Percentiles rank a stretch among this genome's conserved stretches.
phyloP scores from a whole-genome alignment of 257 asterid genomes.

The Capsicum chinense region DNA sequence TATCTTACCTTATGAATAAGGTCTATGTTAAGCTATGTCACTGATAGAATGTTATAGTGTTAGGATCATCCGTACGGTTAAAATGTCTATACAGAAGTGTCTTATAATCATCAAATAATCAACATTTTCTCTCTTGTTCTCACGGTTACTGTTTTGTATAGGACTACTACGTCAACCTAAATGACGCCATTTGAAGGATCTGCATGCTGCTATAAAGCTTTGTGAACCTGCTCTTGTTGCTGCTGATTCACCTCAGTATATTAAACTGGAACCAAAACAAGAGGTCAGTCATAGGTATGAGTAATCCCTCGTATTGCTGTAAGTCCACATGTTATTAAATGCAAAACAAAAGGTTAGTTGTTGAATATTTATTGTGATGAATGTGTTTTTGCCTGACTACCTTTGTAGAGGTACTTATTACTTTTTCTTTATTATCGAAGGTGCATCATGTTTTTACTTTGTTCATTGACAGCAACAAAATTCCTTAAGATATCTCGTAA shows the following conservation, averaged over 20 bases:
- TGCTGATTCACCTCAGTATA: slow-evolving; percentile 71
- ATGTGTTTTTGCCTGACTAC: neutral
- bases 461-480: neutral
- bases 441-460: neutral
- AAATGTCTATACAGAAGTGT: neutral
- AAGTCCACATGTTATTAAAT: neutral
- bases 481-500: neutral
- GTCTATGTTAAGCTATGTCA: neutral
- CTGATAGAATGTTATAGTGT: slow-evolving; percentile 10
- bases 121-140: slow-evolving; percentile 15
- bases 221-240: slow-evolving; percentile 91
- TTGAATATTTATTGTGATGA: neutral
- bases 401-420: neutral
- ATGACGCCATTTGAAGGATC: slow-evolving; percentile 93
- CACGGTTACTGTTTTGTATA: slow-evolving; percentile 32
- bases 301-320: neutral
- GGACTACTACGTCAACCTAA: slow-evolving; percentile 93
- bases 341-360: neutral
- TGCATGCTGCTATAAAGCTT: slow-evolving; percentile 89
- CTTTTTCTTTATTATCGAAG: neutral
- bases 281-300: slow-evolving; percentile 59
- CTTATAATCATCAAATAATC: slow-evolving; percentile 4
- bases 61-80: neutral
- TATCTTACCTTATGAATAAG: slow-evolving; percentile 13
- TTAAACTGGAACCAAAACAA: slow-evolving; percentile 82